Base-by-base conservation (phyloP, 202 grass and related monocot genomes). In the Digitaria exilis region DNA sequence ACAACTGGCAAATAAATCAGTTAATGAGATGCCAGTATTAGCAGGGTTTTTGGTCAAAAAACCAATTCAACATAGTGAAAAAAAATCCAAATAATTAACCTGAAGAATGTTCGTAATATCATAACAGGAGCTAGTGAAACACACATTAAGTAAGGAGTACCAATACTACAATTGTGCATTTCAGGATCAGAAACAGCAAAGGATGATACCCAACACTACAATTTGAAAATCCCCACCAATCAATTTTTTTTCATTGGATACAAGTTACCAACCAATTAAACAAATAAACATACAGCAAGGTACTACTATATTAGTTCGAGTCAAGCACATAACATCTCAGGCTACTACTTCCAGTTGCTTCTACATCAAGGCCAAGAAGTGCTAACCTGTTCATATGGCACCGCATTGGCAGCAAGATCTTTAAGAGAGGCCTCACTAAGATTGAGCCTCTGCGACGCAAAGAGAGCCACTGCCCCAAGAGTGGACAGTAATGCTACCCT, bases 401-500 rank as follows among this genome's bases (percentile, higher is more conserved):
- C 82, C 2, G 93, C 78, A 86, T 87, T 88, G 65, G 93, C 89
- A 61, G 93, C 69, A 9, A 99, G 80, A 88, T 96, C 93, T 88
- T 99, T 99, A 62, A 99, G 89, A 75, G 96, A 96, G 55, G 88
- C 58, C 14, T 90, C 87, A 6, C 85, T 88, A 77, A 96, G 89
- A 31, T 99, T 88, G 70, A 99, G 84, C 79, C 89, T 96, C 72
- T 65, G 84, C 21, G 87, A 94, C 34, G 88, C 82, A 91, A 91
- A 99, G 50, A 96, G 83, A 35, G 86, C 81, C 24, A 94, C 83
- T 0, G 93, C 93, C n/a, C 67, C 89, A 73, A 94, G 49, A 61
- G 51, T 90, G 18, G 89, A 94, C 28, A 78, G 12, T 41, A 99
- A 56, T 58, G 96, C 93, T 21, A 99, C 76, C 83, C 96, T 90